phyloP scores from a whole-genome alignment of 2,329 filamentous ascomycete species.

The Pseudogymnoascus sp. region DNA sequence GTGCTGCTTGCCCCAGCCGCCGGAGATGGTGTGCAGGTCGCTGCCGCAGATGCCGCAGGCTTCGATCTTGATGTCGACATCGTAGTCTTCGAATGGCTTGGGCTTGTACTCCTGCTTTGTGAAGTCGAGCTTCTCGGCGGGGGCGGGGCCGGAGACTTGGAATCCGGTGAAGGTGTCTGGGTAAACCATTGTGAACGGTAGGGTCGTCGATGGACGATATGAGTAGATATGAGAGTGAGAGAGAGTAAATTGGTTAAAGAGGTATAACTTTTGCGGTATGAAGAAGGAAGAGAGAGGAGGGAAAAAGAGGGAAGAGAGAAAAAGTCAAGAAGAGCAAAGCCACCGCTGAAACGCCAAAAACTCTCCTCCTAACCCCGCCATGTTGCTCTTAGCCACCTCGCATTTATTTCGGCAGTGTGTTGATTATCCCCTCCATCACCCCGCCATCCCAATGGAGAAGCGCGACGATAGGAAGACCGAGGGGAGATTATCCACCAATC shows the following conservation, averaged over 20 bases:
- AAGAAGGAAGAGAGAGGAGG: background rate
- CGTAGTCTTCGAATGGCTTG: slow-evolving; percentile 78
- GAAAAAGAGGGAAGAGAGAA: background rate
- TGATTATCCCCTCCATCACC: background rate
- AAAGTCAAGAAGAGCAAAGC: background rate
- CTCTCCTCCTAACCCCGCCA: background rate
- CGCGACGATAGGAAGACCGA: background rate
- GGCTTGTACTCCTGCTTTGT: slow-evolving; percentile 55
- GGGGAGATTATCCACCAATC: background rate
- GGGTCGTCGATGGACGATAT: background rate
- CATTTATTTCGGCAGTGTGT: background rate
- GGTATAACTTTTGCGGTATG: background rate
- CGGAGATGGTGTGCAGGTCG: slow-evolving; percentile 62
- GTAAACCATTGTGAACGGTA: slow-evolving; percentile 28
- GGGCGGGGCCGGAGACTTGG: slow-evolving; percentile 37
- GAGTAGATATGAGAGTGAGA: background rate
- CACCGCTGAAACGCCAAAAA: background rate
- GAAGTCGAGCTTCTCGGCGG: slow-evolving; percentile 23
- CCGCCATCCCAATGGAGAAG: slow-evolving; percentile 1
- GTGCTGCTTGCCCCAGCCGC: slow-evolving; percentile 43
- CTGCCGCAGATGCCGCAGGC: slow-evolving; percentile 69
- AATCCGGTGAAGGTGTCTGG: slow-evolving; percentile 54
- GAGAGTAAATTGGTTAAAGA: background rate
- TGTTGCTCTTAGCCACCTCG: background rate
- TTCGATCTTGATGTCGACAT: slow-evolving; percentile 81